These are phyloP conservation scores for Fusarium ramigenum DNA, from an alignment of 2,329 filamentous ascomycete species.

Conservation along the genomic window DNA sequence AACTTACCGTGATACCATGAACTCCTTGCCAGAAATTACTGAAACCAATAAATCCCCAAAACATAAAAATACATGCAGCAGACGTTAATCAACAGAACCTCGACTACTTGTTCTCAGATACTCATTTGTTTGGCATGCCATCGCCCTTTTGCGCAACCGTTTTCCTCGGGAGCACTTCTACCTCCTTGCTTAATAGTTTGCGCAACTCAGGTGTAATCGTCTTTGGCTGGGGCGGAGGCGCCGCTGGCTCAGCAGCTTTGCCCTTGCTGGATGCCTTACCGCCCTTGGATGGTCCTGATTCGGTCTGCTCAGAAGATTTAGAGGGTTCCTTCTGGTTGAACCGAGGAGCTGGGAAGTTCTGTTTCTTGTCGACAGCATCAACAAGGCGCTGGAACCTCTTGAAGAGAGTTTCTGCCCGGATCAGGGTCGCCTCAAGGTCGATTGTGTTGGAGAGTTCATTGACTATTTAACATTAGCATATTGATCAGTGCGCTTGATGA, in stretches of 20 bases:
- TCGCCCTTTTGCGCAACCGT: conserved; percentile 50
- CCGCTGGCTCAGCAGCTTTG: conserved; percentile 49
- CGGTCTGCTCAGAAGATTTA: conserved; percentile 21
- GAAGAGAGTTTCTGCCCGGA: conserved; percentile 90
- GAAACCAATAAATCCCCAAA: neutral
- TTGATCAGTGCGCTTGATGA: neutral
- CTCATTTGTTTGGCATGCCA: conserved; percentile 47
- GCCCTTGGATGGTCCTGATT: conserved; percentile 14
- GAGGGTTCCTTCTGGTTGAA: conserved; percentile 28
- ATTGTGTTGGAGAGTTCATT: conserved; percentile 96
- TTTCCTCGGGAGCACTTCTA: conserved; percentile 55
- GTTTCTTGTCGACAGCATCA: conserved; percentile 91
- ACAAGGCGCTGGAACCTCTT: conserved; percentile 87
- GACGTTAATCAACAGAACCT: neutral
- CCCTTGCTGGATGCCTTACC: conserved; percentile 44
- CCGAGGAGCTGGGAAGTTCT: conserved; percentile 75
- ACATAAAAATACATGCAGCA: conserved; percentile 22
- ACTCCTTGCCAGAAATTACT: conserved; percentile 27
- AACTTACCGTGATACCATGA: neutral
- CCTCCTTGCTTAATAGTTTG: conserved; percentile 59
- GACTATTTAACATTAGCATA: conserved; percentile 61
- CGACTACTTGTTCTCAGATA: neutral
- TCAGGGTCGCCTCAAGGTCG: conserved; percentile 85
- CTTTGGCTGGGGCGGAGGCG: conserved; percentile 50
- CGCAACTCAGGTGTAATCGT: conserved; percentile 67